Conservation (phyloP, 2,329 filamentous ascomycete species). For the Penicillium thymicola region DNA sequence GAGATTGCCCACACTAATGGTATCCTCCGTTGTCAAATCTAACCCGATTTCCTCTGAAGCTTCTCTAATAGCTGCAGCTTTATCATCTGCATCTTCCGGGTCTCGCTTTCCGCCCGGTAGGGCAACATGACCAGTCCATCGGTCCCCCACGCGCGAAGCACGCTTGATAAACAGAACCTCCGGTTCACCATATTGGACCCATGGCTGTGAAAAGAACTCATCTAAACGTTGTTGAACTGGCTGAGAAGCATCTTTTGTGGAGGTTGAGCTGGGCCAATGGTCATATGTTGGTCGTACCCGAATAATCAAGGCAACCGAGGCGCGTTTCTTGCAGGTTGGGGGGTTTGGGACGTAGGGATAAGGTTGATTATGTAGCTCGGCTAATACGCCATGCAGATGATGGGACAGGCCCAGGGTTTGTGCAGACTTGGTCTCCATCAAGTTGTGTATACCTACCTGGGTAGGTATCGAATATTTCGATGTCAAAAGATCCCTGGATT, state of each 20-base stretch:
- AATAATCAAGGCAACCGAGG: slow-evolving; percentile 64
- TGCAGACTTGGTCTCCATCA: neutral
- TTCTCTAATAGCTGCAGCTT: slow-evolving; percentile 61
- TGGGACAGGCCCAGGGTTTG: slow-evolving; percentile 17
- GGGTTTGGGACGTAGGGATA: slow-evolving; percentile 47
- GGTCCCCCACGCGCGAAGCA: slow-evolving; percentile 61
- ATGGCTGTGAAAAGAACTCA: slow-evolving; percentile 61
- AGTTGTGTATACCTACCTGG: neutral
- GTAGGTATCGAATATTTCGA: neutral
- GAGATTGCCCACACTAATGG: slow-evolving; percentile 57
- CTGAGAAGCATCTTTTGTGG: slow-evolving; percentile 20
- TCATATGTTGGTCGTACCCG: slow-evolving; percentile 58
- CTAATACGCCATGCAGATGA: slow-evolving; percentile 32
- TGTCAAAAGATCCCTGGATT: neutral
- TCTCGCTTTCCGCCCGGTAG: slow-evolving; percentile 66
- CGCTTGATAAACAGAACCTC: slow-evolving; percentile 71
- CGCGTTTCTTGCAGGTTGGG: slow-evolving; percentile 54
- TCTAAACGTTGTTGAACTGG: slow-evolving; percentile 45
- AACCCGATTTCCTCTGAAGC: slow-evolving; percentile 65
- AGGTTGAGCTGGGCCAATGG: slow-evolving; percentile 47
- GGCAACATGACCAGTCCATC: slow-evolving; percentile 68
- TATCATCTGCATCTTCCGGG: slow-evolving; percentile 60
- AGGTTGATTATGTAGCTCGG: slow-evolving; percentile 34
- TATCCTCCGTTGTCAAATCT: slow-evolving; percentile 51
- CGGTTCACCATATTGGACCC: slow-evolving; percentile 64